Conservation (phyloP, 139 green algal genomes). For the Desmodesmus armatus region DNA sequence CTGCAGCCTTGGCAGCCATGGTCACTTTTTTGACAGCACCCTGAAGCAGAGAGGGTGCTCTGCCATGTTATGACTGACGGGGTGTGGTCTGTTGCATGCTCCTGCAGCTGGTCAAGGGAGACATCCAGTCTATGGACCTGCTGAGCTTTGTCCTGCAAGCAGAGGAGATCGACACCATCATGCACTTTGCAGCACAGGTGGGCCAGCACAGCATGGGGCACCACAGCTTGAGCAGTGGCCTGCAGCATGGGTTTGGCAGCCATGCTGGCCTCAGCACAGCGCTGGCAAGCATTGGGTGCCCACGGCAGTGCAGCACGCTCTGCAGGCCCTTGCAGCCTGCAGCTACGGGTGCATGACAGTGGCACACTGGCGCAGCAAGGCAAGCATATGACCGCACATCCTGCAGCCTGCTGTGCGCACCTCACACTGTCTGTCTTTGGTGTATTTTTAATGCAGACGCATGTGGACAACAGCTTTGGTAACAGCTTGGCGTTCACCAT, state of each 20-base stretch:
- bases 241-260: not conserved
- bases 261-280: not conserved
- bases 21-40: not conserved
- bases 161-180: slow-evolving; percentile 96
- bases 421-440: not conserved
- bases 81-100: slow-evolving; percentile 29
- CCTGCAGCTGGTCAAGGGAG: slow-evolving; percentile 92
- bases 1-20: not conserved
- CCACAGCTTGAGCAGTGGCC: too few relatives aligned
- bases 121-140: slow-evolving; percentile 94
- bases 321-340: not conserved
- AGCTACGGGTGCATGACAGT: too few relatives aligned
- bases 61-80: not conserved
- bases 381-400: too few relatives aligned
- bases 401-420: not conserved
- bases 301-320: not conserved
- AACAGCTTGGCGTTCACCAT: slow-evolving; percentile 95
- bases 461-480: slow-evolving; percentile 99
- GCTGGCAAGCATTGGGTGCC: not conserved
- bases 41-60: too few relatives aligned
- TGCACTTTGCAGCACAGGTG: slow-evolving; percentile 97
- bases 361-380: too few relatives aligned
- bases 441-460: slow-evolving; percentile 81
- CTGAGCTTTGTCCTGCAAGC: slow-evolving; percentile 86
- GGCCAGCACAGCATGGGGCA: not conserved